Base-by-base conservation (phyloP, 2,329 filamentous ascomycete genomes). In the Fusarium staphyleae region DNA sequence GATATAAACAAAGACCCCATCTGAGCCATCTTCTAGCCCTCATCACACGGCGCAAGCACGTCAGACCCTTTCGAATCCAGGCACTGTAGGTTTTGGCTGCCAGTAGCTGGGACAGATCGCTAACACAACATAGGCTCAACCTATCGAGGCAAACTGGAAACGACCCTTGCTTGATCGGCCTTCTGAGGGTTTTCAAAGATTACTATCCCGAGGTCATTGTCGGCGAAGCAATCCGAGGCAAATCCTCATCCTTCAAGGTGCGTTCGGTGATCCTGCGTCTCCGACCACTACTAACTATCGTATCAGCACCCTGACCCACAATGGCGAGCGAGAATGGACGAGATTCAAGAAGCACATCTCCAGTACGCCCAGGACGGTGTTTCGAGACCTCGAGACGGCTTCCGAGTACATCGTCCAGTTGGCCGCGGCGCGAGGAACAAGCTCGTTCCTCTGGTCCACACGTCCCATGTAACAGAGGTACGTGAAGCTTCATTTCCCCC, bases 171-270 rank as follows among this genome's bases (percentile, higher is more conserved):
- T 76, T 96, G 29, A 80, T 89, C 30, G 89, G 89, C 3, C 78
- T 96, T 14, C 77, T 96, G 42, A 84, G 88, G 48, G 85, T 93
- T n/a, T 96, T 88, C 76, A 95, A 95, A 69, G 91, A 93, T 70
- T 96, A 93, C 72, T 96, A 93, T 66, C 91, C 91, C 0, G 91
- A 96, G 70, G 90, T 96, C 48, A 90, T 96, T 53, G 82, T 93
- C 12, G 89, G 88, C 16, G 87, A 88, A 59, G 78, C 83, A 4
- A 82, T 85, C 24, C 78, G 79, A 46, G 84, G 84, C 30, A 81
- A 82, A 53, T 84, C 85, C 1, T 82, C 83, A 4, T 78, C 84
- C 1, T 88, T 88, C 70, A 86, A 84, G 71, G 82, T 83, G 69
- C 15, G 4, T 18, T 14, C 5, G 19, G 13, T 16, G 13, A 5